These are phyloP conservation scores for Aspergillus vadensis DNA, from an alignment of 2,329 filamentous ascomycete species.

Conservation along the genomic window DNA sequence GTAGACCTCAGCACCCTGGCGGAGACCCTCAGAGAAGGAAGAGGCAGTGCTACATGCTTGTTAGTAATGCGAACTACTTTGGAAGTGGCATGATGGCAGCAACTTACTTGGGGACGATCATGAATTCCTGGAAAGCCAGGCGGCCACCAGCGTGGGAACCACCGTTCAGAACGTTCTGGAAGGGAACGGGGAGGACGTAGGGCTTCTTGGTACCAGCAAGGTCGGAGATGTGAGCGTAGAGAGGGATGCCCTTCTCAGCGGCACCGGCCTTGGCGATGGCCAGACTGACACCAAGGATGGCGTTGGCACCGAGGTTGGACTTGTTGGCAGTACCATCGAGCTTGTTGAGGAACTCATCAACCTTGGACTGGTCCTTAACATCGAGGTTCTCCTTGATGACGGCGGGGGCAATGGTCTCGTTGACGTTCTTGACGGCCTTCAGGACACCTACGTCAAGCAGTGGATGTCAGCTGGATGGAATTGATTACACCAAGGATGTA, in stretches of 20 bases:
- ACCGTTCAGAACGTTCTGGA: conserved; percentile 93
- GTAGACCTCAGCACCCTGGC: conserved; percentile 96
- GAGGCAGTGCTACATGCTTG: conserved; percentile 65
- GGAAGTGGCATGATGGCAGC: background rate
- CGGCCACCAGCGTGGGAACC: conserved; percentile 97
- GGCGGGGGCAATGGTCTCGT: conserved; percentile 75
- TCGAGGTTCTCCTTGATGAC: conserved; percentile 81
- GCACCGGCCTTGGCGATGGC: conserved; percentile 86
- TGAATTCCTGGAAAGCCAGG: conserved; percentile 94
- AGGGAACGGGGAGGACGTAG: conserved; percentile 85
- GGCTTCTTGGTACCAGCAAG: conserved; percentile 89
- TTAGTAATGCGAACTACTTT: conserved; percentile 1
- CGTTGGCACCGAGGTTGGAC: conserved; percentile 84
- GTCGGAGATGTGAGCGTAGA: conserved; percentile 86
- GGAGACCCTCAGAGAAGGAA: conserved; percentile 92
- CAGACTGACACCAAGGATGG: conserved; percentile 81
- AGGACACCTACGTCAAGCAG: conserved; percentile 56
- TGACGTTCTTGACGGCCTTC: conserved; percentile 86
- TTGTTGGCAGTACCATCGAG: conserved; percentile 86
- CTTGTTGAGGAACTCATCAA: conserved; percentile 82
- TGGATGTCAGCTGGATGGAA: conserved; percentile 8
- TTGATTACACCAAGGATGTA: background rate
- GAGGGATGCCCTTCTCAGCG: conserved; percentile 83
- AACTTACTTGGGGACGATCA: conserved; percentile 80
- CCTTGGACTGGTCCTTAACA: conserved; percentile 80